Evolutionary conservation across 257 asterid genomes (phyloP).

Genomic region (Agastache rugosa): DNA sequence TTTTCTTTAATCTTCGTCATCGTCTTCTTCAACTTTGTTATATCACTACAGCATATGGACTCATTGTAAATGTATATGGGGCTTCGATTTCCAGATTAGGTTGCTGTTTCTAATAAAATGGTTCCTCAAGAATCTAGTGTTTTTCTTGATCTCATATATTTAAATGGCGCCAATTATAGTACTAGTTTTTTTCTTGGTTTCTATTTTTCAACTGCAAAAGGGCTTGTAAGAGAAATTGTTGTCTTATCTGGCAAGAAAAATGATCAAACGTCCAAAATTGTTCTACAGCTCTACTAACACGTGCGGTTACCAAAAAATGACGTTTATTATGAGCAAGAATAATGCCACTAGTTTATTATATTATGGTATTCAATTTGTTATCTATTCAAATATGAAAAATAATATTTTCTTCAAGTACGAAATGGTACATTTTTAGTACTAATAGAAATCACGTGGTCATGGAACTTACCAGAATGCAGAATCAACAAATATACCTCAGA

Average conservation of each 20-base stretch:
- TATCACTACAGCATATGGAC: slow-evolving; percentile 31
- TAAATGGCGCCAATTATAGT: neutral
- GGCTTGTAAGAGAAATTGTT: too few relatives aligned
- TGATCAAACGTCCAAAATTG: neutral
- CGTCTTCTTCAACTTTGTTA: slow-evolving; percentile 30
- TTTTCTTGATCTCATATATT: neutral
- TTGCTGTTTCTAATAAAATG: slow-evolving; percentile 41
- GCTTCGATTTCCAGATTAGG: slow-evolving; percentile 37
- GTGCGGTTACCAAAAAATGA: neutral
- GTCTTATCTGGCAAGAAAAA: neutral
- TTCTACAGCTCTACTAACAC: neutral
- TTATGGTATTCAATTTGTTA: neutral
- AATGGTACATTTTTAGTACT: neutral
- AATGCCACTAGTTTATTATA: too few relatives aligned
- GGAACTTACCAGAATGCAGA: too few relatives aligned
- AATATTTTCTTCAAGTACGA: neutral
- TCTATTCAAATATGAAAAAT: neutral
- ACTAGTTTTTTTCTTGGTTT: neutral
- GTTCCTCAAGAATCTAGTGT: slow-evolving; percentile 35
- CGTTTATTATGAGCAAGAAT: neutral
- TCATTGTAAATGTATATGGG: slow-evolving; percentile 53
- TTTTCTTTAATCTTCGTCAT: slow-evolving; percentile 24
- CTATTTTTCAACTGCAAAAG: too few relatives aligned
- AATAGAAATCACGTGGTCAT: neutral
- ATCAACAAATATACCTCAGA: too few relatives aligned